Evolutionary conservation across 2,329 filamentous ascomycete genomes (phyloP), one percentile per base, ranked within the genome.

Genomic region (Colletotrichum tamarilloi): DNA sequence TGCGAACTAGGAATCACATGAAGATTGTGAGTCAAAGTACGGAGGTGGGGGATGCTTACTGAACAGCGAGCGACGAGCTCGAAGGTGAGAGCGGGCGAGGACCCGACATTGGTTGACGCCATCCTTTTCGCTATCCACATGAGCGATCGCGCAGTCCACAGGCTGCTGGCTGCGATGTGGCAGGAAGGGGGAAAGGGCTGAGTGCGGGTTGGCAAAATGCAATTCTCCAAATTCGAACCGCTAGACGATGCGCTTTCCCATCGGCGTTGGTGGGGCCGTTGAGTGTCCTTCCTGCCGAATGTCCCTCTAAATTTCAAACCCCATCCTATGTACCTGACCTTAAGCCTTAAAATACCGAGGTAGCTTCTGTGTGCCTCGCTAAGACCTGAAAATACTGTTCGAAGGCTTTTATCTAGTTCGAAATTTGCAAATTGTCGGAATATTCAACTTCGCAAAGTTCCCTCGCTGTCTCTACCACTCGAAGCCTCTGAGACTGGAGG

Each of bases 21-120:
- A 32, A 22, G 12, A 62, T 62, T 8, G 64, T 52, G 35, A 28
- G 32, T 22, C 46, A 24, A 26, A 19, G 32, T 35, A 28, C 28
- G 9, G 26, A 30, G 32, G 28, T 9, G 42, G 26, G 38, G 38
- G 9, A n/a, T 75, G 78, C 92, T 83, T 88, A 97, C 94, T 76
- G 94, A 95, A 84, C 94, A 97, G 82, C 90, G 91, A 62, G 93
- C 92, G 72, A 94, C 84, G 35, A 96, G 87, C 77, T 97, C 93
- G 81, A 96, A 96, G 1, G 88, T 94, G 80, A 97, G 87, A 60
- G 95, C 94, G 14, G 93, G 83, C 22, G 88, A 88, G 28, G 85
- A 88, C 76, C 86, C 86, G 79, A 91, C 85, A 66, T 85, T 84
- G 68, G 78, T 81, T 62, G 84, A 83, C 55, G 86, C 84, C 87